A percentile compares a stretch with the other conserved stretches of the same genome.
phyloP scores from a whole-genome alignment of 495 filamentous ascomycete species.

The Penicillium paradoxum region DNA sequence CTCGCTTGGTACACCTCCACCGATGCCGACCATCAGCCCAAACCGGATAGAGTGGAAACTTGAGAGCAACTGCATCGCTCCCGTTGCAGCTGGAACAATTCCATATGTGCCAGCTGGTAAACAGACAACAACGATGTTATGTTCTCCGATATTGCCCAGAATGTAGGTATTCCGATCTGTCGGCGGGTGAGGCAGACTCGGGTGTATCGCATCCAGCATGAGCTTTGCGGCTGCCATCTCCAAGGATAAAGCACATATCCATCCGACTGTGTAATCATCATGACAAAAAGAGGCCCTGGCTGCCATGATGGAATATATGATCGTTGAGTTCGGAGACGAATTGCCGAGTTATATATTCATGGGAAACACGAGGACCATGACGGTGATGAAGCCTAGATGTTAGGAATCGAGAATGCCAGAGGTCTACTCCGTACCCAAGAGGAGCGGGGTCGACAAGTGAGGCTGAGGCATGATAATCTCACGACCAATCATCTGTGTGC shows the following conservation, averaged over 20 bases:
- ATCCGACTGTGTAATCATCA: slow-evolving; percentile 43
- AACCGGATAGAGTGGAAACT: slow-evolving; percentile 25
- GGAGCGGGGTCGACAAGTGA: too few relatives aligned
- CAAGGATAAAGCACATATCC: slow-evolving; percentile 38
- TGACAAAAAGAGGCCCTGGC: not conserved
- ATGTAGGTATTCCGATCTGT: not conserved
- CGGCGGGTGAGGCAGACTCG: not conserved
- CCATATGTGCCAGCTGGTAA: not conserved
- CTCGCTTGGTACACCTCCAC: slow-evolving; percentile 23
- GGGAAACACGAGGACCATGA: too few relatives aligned
- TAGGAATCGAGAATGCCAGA: too few relatives aligned
- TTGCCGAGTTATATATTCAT: too few relatives aligned
- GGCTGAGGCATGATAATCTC: too few relatives aligned
- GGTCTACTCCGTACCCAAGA: too few relatives aligned
- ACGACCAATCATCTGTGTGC: too few relatives aligned
- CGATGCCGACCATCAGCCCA: slow-evolving; percentile 38
- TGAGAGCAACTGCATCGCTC: not conserved
- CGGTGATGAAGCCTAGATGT: too few relatives aligned
- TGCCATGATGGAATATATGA: not conserved
- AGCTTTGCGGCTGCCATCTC: slow-evolving; percentile 37
- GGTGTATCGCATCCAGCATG: slow-evolving; percentile 20
- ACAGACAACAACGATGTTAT: not conserved
- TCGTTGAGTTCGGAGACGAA: too few relatives aligned
- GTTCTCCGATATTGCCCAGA: not conserved
- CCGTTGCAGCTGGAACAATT: not conserved